Conservation (phyloP, 768 basidiomycete genomes). For the Gloeopeniophorella convolvens region DNA sequence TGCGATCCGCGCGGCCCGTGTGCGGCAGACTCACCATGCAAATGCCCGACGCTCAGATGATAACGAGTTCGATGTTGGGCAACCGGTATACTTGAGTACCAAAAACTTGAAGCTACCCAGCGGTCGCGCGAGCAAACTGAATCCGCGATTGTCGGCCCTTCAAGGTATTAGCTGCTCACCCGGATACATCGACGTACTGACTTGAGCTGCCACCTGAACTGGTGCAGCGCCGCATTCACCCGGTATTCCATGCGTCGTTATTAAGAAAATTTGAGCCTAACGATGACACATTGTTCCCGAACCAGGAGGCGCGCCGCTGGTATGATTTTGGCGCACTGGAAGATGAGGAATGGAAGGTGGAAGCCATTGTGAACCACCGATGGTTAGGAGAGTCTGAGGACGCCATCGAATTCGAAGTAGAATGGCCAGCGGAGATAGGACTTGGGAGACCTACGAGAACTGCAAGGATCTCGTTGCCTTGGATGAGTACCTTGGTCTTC, state of each 20-base stretch:
- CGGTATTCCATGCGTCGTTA: not conserved
- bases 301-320: too few relatives aligned
- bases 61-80: not conserved
- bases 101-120: too few relatives aligned
- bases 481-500: too few relatives aligned
- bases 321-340: not conserved
- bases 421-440: too few relatives aligned
- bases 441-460: too few relatives aligned
- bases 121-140: too few relatives aligned
- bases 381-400: too few relatives aligned
- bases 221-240: not conserved
- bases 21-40: not conserved
- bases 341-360: not conserved
- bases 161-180: too few relatives aligned
- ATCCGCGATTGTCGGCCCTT: too few relatives aligned
- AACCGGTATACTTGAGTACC: not conserved
- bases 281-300: not conserved
- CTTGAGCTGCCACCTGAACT: not conserved
- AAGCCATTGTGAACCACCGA: not conserved
- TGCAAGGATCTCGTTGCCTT: too few relatives aligned
- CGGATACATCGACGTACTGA: not conserved
- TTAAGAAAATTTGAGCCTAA: not conserved
- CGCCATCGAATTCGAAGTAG: too few relatives aligned
- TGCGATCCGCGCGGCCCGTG: not conserved
- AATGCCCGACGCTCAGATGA: not conserved